These are phyloP conservation scores for Chlorella sp. DNA, from an alignment of 139 green algal genomes.

Conservation along the genomic window DNA sequence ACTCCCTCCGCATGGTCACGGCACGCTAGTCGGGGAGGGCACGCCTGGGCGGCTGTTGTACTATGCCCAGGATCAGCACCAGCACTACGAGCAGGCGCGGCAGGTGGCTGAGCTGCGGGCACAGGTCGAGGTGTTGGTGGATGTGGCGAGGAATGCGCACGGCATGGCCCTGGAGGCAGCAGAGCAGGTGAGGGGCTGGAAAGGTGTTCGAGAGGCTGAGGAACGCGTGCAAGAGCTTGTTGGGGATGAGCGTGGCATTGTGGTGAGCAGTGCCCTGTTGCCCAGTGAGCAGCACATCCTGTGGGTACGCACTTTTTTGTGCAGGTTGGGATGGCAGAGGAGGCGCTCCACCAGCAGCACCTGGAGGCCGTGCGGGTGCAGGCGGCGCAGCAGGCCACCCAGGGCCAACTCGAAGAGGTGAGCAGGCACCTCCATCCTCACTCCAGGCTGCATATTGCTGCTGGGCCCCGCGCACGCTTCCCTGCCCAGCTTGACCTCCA, in stretches of 20 bases:
- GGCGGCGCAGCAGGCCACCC: neutral
- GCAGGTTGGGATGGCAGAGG: neutral
- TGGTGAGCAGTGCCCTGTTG: neutral
- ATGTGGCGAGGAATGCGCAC: neutral
- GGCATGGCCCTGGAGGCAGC: neutral
- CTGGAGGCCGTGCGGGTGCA: neutral
- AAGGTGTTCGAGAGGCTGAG: too few relatives aligned
- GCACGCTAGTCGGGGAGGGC: neutral
- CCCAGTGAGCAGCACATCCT: neutral
- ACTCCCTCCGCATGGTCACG: neutral
- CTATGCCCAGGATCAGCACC: too few relatives aligned
- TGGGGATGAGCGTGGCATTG: neutral
- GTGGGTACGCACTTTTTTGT: neutral
- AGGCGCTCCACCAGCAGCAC: neutral
- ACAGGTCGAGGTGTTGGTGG: neutral
- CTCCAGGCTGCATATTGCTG: too few relatives aligned
- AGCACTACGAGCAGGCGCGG: neutral
- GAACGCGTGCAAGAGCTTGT: neutral
- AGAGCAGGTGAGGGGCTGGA: neutral
- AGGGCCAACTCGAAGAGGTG: neutral
- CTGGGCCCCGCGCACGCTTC: too few relatives aligned
- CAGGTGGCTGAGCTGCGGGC: neutral
- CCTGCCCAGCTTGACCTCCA: too few relatives aligned
- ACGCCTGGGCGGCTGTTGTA: too few relatives aligned
- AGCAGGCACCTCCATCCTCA: too few relatives aligned